Percentiles rank a stretch among this genome's conserved stretches.
Evolutionary conservation across 768 basidiomycete species (phyloP).

Genomic region (Agaricus blazei): DNA sequence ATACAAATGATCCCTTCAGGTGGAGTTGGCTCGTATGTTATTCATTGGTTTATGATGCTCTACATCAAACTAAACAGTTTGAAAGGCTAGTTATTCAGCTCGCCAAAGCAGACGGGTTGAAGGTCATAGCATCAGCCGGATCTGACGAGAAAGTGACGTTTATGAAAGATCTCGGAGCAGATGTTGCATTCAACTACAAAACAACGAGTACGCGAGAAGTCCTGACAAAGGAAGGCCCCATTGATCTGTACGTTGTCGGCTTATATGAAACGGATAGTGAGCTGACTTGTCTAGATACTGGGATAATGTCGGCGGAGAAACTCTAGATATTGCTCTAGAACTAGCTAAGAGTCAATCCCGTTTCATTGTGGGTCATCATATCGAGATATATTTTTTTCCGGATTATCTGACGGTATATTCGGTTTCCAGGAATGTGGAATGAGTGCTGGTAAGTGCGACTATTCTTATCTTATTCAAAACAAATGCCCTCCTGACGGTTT

Average conservation of each 20-base stretch:
- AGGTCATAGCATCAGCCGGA: conserved; percentile 69
- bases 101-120: conserved; percentile 45
- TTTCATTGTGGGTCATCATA: no score
- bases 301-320: conserved; percentile 60
- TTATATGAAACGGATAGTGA: neutral
- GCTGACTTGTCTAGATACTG: conserved; percentile 30
- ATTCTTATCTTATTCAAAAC: conserved; percentile 8
- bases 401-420: neutral
- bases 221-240: conserved; percentile 48
- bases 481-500: no score
- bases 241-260: conserved; percentile 31
- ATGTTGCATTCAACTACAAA: conserved; percentile 75
- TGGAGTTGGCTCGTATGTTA: conserved; percentile 55
- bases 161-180: conserved; percentile 56
- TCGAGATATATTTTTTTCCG: neutral
- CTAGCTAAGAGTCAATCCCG: conserved; percentile 29
- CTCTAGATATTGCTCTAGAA: conserved; percentile 49
- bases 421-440: conserved; percentile 34
- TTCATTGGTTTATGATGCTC: neutral
- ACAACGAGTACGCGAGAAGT: conserved; percentile 46
- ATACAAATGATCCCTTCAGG: conserved; percentile 14
- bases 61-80: neutral
- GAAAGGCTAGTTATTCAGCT: conserved; percentile 45
- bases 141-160: conserved; percentile 70
- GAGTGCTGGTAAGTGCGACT: conserved; percentile 17